phyloP scores from a whole-genome alignment of 345 rosid genomes.

The Eucalyptus decipiens region DNA sequence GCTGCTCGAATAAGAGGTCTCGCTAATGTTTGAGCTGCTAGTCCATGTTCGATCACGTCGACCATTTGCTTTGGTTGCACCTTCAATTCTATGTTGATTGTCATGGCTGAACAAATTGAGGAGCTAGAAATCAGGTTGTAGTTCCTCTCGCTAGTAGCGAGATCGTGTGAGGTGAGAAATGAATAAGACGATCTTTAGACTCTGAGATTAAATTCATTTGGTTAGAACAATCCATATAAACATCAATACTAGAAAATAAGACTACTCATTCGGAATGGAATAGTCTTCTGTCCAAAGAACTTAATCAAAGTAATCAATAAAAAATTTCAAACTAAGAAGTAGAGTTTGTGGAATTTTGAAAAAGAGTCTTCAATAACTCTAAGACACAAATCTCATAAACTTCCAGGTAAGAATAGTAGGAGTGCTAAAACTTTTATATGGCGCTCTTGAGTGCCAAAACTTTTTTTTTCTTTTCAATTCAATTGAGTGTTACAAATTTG shows the following conservation, averaged over 20 bases:
- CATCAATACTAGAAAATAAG: no score
- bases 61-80: not conserved
- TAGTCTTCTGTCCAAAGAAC: no score
- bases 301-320: no score
- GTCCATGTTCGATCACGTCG: not conserved
- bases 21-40: not conserved
- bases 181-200: not conserved
- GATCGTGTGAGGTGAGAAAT: not conserved
- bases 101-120: not conserved
- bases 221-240: not conserved
- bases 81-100: not conserved
- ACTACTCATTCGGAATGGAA: no score
- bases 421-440: no score
- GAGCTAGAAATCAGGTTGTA: not conserved
- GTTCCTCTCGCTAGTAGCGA: not conserved
- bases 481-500: no score
- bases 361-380: no score
- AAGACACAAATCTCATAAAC: no score
- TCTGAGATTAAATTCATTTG: not conserved
- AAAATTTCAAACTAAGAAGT: no score
- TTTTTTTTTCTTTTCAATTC: no score
- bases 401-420: accelerated
- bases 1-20: not conserved
- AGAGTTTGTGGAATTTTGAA: no score
- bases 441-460: no score